Conservation (phyloP, 345 rosid genomes). For the Sisymbrium irio region DNA sequence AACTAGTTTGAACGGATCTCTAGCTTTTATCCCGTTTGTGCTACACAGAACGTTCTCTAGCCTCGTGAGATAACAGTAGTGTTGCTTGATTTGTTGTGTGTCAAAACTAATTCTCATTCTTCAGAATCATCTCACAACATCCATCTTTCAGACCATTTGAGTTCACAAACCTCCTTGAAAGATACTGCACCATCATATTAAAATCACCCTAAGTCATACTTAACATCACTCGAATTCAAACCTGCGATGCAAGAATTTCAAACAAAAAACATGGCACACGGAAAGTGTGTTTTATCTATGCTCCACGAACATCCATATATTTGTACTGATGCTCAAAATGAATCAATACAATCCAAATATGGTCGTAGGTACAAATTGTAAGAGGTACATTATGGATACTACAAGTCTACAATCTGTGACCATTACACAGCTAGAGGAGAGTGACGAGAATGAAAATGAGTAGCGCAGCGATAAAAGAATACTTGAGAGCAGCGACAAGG, state of each 20-base stretch:
- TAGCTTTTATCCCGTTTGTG: constrained; percentile 11
- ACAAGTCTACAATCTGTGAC: too few species aligned
- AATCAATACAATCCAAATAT: too few species aligned
- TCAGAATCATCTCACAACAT: constrained; percentile 14
- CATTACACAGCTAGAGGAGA: constrained; percentile 48
- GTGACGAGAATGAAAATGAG: constrained; percentile 80
- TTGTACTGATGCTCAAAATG: too few species aligned
- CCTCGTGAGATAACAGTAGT: constrained; percentile 8
- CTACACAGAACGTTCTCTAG: constrained; percentile 26
- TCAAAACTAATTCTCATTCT: constrained; percentile 17
- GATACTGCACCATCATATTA: constrained; percentile 14
- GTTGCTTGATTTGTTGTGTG: not conserved
- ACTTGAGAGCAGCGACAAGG: constrained; percentile 82
- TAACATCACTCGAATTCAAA: not conserved
- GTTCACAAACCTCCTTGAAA: constrained; percentile 21
- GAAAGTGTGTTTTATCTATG: too few species aligned
- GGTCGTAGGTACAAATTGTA: too few species aligned
- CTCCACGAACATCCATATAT: too few species aligned
- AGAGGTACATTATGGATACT: too few species aligned
- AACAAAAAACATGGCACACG: too few species aligned
- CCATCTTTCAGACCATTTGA: constrained; percentile 14
- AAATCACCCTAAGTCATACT: not conserved
- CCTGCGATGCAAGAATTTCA: too few species aligned
- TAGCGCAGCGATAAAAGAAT: constrained; percentile 79
- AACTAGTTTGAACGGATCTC: constrained; percentile 20